Evolutionary conservation across 2,329 filamentous ascomycete species (phyloP), one percentile per base, ranked within the genome.

Genomic region (Berkeleyomyces basicola): DNA sequence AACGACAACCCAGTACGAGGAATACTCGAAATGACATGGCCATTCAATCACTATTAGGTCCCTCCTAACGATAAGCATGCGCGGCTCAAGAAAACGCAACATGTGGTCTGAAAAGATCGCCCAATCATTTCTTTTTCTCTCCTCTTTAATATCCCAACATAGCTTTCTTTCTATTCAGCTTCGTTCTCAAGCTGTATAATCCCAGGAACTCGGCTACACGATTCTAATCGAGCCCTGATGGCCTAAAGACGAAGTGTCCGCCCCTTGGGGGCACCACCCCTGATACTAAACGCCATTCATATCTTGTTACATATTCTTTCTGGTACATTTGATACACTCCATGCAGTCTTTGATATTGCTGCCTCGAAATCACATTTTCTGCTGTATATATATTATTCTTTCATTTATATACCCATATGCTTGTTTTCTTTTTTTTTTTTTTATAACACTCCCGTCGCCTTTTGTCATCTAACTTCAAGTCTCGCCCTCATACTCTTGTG

Each of bases 11-110:
- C 11, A 7, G 33, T 3, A 7, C 33, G 42, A 44, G 31, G 7
- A 55, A 55, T 40, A 23, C 53, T 4, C 55, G 61, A 10, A 59
- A 63, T n/a, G 55, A 59, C 16, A 63, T 63, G 62, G 49, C 62
- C 11, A 63, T 63, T 31, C 39, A 60, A 31, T 44, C 62, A 6
- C 46, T 63, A 3, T 11, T 63, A 31, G 58, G 42, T 3, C 44
- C 61, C 31, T 53, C 55, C 23, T 14, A 36, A 11, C 10, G 11
- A 10, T 31, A 55, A 3, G 36, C 49, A 7, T 7, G 10, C 14
- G 3, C 31, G n/a, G 49, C 5, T 39, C 14, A 3, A 37, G 49
- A 31, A 31, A 23, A 51, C 10, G n/a, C 7, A 14, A 55, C 5
- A 9, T 16, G 11, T 14, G 44, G 14, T 5, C 23, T 23, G 2